phyloP scores from a whole-genome alignment of 306 rosid genomes.

The Dryas octopetala region DNA sequence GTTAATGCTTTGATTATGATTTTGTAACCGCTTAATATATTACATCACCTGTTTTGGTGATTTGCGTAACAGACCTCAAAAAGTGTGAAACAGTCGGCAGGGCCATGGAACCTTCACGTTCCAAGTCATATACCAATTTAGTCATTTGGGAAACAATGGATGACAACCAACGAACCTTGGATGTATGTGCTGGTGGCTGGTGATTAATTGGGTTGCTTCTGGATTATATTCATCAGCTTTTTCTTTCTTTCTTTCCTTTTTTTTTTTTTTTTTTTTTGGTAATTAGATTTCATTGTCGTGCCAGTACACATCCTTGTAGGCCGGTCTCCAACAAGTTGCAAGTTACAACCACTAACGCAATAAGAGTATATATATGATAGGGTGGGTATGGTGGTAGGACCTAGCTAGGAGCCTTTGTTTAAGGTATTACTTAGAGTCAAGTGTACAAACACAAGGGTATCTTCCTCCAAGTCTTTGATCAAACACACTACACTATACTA shows the following conservation, averaged over 20 bases:
- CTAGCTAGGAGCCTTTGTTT: not conserved
- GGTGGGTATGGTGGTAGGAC: not conserved
- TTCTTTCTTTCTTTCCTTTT: too few species aligned
- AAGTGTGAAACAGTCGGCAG: not conserved
- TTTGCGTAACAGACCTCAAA: not conserved
- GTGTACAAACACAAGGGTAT: not conserved
- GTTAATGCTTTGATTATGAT: not conserved
- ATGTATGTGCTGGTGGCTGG: too few species aligned
- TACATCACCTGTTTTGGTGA: constrained; percentile 33
- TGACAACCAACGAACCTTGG: not conserved
- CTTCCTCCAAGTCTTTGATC: too few species aligned
- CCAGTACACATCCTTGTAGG: too few species aligned
- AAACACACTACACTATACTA: too few species aligned
- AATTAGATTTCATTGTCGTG: too few species aligned
- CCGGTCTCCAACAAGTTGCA: not conserved
- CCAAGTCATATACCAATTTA: not conserved
- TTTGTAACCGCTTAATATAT: not conserved
- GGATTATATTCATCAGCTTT: too few species aligned
- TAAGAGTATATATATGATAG: not conserved
- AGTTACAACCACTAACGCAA: not conserved
- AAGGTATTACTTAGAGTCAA: not conserved
- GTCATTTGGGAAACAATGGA: not conserved
- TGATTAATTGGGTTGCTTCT: too few species aligned
- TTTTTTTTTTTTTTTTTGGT: too few species aligned
- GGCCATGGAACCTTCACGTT: constrained; percentile 6